phyloP scores from a whole-genome alignment of 2,329 filamentous ascomycete genomes.

The Thelonectria olida region DNA sequence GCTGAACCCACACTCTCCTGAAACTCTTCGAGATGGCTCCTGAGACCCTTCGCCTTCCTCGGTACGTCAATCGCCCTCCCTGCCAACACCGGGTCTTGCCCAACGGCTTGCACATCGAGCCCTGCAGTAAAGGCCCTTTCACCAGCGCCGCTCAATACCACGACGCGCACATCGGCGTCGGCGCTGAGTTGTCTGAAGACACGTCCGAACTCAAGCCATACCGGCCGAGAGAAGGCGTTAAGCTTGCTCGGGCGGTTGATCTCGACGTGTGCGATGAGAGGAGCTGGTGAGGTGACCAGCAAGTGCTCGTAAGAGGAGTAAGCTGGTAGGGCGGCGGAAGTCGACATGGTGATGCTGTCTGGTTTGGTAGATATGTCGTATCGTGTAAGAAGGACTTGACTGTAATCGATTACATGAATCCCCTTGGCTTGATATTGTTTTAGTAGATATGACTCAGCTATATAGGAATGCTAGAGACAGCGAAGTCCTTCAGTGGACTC shows the following conservation, averaged over 20 bases:
- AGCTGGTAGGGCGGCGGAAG: conserved; percentile 40
- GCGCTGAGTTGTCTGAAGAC: conserved; percentile 78
- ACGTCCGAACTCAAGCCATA: conserved; percentile 83
- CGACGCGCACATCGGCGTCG: conserved; percentile 76
- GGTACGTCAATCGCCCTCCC: conserved; percentile 63
- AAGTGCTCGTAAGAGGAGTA: conserved; percentile 71
- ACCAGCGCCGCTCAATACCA: conserved; percentile 84
- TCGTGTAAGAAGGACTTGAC: no score
- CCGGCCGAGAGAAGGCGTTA: conserved; percentile 85
- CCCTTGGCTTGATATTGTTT: no score
- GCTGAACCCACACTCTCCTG: conserved; percentile 80
- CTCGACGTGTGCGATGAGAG: conserved; percentile 86
- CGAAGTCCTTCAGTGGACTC: no score
- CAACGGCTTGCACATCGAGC: conserved; percentile 80
- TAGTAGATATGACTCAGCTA: no score
- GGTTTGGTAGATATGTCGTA: no score
- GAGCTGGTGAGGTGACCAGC: conserved; percentile 74
- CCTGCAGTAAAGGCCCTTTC: conserved; percentile 87
- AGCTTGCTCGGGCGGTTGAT: conserved; percentile 89
- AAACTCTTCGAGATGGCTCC: conserved; percentile 79
- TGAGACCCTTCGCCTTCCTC: conserved; percentile 68
- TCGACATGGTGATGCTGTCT: conserved; percentile 38
- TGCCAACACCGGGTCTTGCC: conserved; percentile 58
- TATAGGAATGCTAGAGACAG: no score
- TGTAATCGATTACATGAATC: no score